phyloP scores from a whole-genome alignment of 2,329 filamentous ascomycete genomes.

The Phyllosticta citribraziliensis region DNA sequence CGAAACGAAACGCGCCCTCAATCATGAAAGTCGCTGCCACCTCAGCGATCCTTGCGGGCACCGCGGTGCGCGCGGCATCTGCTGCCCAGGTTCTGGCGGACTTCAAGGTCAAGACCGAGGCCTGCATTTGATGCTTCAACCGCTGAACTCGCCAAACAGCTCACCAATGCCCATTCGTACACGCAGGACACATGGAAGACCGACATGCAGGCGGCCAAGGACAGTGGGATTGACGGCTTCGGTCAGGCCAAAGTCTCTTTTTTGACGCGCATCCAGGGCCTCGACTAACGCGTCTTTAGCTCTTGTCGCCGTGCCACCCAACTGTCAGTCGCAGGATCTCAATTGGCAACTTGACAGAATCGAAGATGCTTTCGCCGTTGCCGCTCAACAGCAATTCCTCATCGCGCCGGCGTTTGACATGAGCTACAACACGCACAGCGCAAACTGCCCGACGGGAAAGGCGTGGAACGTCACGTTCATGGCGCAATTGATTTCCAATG shows the following conservation, averaged over 20 bases:
- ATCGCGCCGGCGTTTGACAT: conserved; percentile 32
- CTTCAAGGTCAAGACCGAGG: not conserved
- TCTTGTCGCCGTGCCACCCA: conserved; percentile 28
- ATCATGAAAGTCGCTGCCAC: not conserved
- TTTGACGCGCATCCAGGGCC: not conserved
- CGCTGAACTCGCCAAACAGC: not conserved
- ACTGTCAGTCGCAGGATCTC: conserved; percentile 19
- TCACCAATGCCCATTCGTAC: conserved; percentile 7
- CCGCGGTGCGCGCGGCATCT: not conserved
- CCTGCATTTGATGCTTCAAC: not conserved
- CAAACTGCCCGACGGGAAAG: conserved; percentile 17
- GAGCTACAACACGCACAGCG: conserved; percentile 19
- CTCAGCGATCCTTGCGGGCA: not conserved
- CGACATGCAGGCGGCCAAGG: conserved; percentile 9
- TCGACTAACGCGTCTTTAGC: conserved; percentile 12
- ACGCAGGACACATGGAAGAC: conserved; percentile 8
- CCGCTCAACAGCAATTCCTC: conserved; percentile 24
- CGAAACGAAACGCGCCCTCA: not conserved
- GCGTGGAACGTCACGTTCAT: conserved; percentile 31
- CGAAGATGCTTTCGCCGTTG: conserved; percentile 26
- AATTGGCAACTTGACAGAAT: conserved; percentile 26
- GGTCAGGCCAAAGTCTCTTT: conserved; percentile 1
- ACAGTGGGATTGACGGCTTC: conserved; percentile 10
- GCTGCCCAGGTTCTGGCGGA: conserved; percentile 1
- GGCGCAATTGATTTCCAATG: conserved; percentile 20